phyloP scores from a whole-genome alignment of 2,329 filamentous ascomycete genomes.

The Hymenoscyphus repandus region DNA sequence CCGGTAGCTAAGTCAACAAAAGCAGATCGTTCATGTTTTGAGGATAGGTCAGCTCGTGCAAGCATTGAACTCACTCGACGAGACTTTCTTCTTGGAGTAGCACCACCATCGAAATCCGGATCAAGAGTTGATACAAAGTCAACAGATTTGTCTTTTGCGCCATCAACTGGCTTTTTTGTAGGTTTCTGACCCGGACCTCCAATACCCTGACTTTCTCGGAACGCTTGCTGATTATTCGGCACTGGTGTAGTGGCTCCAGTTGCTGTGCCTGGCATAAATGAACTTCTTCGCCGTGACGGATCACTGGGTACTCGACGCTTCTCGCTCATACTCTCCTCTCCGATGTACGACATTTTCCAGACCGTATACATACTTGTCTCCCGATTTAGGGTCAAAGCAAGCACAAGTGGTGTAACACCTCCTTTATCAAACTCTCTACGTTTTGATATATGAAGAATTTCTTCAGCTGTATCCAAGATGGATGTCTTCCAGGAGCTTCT shows the following conservation, averaged over 20 bases:
- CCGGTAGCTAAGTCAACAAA: conserved; percentile 63
- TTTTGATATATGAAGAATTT: conserved; percentile 76
- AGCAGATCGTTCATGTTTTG: conserved; percentile 74
- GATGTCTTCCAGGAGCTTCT: conserved; percentile 38
- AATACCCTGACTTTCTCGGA: conserved; percentile 71
- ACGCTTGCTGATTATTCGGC: conserved; percentile 49
- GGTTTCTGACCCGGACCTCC: conserved; percentile 15
- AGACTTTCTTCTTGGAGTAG: conserved; percentile 53
- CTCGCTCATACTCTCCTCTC: conserved; percentile 50
- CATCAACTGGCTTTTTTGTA: conserved; percentile 18
- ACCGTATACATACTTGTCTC: conserved; percentile 74
- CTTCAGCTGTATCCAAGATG: conserved; percentile 71
- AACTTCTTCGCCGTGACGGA: conserved; percentile 48
- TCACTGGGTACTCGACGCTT: conserved; percentile 25
- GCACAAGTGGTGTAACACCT: conserved; percentile 50
- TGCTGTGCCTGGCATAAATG: conserved; percentile 61
- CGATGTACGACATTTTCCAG: conserved; percentile 76
- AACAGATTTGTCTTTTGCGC: conserved; percentile 33
- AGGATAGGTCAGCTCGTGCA: conserved; percentile 79
- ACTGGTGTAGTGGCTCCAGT: conserved; percentile 75
- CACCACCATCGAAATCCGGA: conserved; percentile 54
- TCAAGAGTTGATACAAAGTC: conserved; percentile 69
- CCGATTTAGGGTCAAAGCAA: conserved; percentile 77
- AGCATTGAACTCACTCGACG: conserved; percentile 88
- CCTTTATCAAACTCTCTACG: conserved; percentile 46